Conservation (phyloP, 73 alveolate genomes). For the Uronychia binucleata region DNA sequence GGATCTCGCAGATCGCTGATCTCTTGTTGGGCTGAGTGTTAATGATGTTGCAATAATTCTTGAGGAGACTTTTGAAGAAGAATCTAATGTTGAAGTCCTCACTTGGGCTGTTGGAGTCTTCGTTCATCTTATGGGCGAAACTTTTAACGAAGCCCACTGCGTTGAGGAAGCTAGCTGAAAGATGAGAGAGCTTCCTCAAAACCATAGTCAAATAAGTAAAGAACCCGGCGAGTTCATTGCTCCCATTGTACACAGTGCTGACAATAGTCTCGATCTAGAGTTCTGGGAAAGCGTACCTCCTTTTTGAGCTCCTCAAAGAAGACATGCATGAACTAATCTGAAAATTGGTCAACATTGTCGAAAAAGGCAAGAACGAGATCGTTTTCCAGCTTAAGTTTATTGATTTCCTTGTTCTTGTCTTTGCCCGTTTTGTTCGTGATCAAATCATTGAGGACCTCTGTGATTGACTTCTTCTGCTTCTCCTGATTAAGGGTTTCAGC, state of each 20-base stretch:
- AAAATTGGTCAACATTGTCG: constrained; percentile 32
- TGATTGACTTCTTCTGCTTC: constrained; percentile 27
- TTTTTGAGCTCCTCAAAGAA: constrained; percentile 57
- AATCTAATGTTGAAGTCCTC: constrained; percentile 42
- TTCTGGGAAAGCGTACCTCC: constrained; percentile 19
- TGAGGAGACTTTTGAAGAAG: constrained; percentile 40
- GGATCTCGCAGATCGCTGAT: constrained; percentile 54
- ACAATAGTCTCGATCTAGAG: constrained; percentile 21
- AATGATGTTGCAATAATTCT: constrained; percentile 50
- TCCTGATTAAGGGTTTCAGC: constrained; percentile 58
- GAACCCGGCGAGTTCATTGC: constrained; percentile 50
- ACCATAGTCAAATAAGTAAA: constrained; percentile 47
- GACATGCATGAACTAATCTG: constrained; percentile 49
- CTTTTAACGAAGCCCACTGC: constrained; percentile 40
- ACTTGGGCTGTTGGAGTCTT: constrained; percentile 34
- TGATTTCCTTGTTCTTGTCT: constrained; percentile 40
- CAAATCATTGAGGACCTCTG: constrained; percentile 48
- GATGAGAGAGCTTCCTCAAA: constrained; percentile 37
- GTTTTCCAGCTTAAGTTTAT: constrained; percentile 30
- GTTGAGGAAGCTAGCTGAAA: constrained; percentile 17
- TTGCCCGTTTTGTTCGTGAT: constrained; percentile 32
- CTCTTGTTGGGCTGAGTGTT: constrained; percentile 50
- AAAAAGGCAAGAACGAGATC: constrained; percentile 62
- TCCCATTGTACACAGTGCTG: constrained; percentile 26
- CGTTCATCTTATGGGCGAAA: constrained; percentile 40